Evolutionary conservation across 192 early-diverging fungal species (phyloP).

Genomic region (Coemansia sp.): DNA sequence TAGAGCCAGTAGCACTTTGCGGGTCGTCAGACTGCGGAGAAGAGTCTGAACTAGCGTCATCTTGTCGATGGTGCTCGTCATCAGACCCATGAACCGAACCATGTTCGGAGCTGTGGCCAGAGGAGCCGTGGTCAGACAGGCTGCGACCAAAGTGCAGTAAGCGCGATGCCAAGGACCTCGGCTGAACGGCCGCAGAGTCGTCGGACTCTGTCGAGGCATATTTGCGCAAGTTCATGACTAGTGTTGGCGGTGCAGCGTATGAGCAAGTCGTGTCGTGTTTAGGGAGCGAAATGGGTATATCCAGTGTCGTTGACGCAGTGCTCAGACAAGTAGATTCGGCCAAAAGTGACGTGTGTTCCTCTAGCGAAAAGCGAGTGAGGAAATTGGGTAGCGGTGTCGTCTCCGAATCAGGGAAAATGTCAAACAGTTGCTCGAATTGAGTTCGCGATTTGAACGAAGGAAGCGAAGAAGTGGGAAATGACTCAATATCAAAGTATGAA

Average conservation of each 20-base stretch:
- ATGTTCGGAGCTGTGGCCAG: background rate
- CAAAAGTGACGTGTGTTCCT: background rate
- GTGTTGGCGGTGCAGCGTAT: slow-evolving; percentile 19
- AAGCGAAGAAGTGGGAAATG: slow-evolving; percentile 17
- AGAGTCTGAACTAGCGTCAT: background rate
- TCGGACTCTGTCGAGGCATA: slow-evolving; percentile 11
- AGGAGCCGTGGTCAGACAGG: background rate
- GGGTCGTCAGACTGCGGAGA: background rate
- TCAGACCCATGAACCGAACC: background rate
- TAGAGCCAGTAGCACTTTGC: background rate
- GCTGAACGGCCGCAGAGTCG: background rate
- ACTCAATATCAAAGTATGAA: slow-evolving; percentile 26
- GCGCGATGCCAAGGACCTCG: slow-evolving; percentile 21
- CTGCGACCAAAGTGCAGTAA: slow-evolving; percentile 21
- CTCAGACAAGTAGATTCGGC: background rate
- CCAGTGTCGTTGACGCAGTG: background rate
- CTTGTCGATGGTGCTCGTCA: background rate
- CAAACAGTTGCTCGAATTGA: slow-evolving; percentile 33
- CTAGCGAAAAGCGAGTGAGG: slow-evolving; percentile 18
- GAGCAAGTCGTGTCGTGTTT: background rate
- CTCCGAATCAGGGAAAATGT: slow-evolving; percentile 21
- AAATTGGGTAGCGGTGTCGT: background rate
- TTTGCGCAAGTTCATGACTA: slow-evolving; percentile 35
- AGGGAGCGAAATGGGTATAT: background rate
- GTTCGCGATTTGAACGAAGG: slow-evolving; percentile 18